phyloP scores from a whole-genome alignment of 116 monocot species.

The Posidonia oceanica region DNA sequence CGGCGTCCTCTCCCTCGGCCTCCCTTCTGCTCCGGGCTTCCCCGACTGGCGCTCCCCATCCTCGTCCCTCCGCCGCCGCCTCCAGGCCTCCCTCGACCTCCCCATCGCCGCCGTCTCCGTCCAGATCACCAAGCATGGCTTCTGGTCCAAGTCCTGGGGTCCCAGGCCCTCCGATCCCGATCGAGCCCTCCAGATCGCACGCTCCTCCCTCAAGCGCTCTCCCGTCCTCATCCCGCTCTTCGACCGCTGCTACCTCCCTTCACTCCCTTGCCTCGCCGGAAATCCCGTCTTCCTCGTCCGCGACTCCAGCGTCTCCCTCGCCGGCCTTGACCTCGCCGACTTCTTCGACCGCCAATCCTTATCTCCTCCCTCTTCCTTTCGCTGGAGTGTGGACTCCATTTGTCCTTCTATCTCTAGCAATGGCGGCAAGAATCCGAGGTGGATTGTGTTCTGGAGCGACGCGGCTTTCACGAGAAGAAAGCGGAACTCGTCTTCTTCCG shows the following conservation, averaged over 20 bases:
- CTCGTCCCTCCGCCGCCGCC: constrained; percentile 3
- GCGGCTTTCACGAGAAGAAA: constrained; percentile 38
- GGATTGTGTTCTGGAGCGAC: constrained; percentile 98
- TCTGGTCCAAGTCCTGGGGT: constrained; percentile 70
- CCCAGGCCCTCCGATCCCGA: constrained; percentile 32
- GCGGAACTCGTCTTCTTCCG: constrained; percentile 18
- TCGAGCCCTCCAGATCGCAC: constrained; percentile 33
- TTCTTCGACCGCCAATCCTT: constrained; percentile 57
- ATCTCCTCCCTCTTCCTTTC: neutral
- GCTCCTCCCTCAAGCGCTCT: constrained; percentile 40
- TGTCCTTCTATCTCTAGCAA: neutral
- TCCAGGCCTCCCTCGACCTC: constrained; percentile 21
- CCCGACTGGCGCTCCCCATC: constrained; percentile 40
- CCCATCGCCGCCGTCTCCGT: constrained; percentile 52
- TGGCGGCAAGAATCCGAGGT: constrained; percentile 30
- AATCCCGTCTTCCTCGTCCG: constrained; percentile 82
- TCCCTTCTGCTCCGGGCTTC: constrained; percentile 56
- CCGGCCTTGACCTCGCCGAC: constrained; percentile 63
- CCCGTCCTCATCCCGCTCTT: constrained; percentile 74
- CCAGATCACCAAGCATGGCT: constrained; percentile 34
- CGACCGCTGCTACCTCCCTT: constrained; percentile 75
- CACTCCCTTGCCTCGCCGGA: constrained; percentile 61
- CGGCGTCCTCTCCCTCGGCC: constrained; percentile 37
- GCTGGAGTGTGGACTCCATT: constrained; percentile 10
- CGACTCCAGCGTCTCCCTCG: constrained; percentile 55